Evolutionary conservation across 495 filamentous ascomycete genomes (phyloP).

Genomic region (Trichoderma asperelloides): DNA sequence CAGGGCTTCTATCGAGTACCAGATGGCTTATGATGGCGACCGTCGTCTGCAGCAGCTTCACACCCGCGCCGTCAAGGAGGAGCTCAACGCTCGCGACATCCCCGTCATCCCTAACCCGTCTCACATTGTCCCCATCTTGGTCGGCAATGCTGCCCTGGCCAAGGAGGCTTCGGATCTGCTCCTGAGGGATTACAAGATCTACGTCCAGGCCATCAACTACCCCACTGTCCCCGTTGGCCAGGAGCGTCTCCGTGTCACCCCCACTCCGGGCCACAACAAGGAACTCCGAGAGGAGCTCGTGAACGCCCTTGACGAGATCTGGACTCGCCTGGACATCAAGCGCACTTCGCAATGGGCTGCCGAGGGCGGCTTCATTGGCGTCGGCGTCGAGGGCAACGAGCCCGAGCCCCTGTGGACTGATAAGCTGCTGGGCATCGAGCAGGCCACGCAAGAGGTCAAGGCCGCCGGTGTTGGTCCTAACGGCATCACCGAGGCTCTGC

Average conservation of each 20-base stretch:
- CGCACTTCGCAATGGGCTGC: conserved; percentile 83
- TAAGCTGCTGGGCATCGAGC: conserved; percentile 65
- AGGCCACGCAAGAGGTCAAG: conserved; percentile 43
- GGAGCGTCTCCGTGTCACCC: conserved; percentile 90
- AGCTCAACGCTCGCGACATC: conserved; percentile 67
- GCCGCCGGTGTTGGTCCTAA: conserved; percentile 17
- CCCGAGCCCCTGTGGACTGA: conserved; percentile 74
- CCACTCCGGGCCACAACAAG: conserved; percentile 83
- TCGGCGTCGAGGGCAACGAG: conserved; percentile 55
- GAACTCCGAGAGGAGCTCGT: conserved; percentile 77
- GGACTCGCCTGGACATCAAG: conserved; percentile 81
- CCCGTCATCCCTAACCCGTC: conserved; percentile 98
- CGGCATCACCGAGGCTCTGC: conserved; percentile 27
- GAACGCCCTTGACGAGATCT: conserved; percentile 77
- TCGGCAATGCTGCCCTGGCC: conserved; percentile 90
- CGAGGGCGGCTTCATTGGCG: conserved; percentile 87
- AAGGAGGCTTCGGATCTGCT: conserved; percentile 84
- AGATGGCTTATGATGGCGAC: conserved; percentile 70
- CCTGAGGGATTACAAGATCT: conserved; percentile 80
- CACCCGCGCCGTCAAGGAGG: conserved; percentile 82
- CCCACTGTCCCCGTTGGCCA: conserved; percentile 94
- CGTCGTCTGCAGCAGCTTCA: conserved; percentile 88
- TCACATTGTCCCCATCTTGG: conserved; percentile 89
- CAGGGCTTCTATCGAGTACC: conserved; percentile 84
- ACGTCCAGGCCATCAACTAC: conserved; percentile 98